These are phyloP conservation scores for Geotrichum macrosporum DNA, from an alignment of 1,139 yeast species.

Conservation along the genomic window DNA sequence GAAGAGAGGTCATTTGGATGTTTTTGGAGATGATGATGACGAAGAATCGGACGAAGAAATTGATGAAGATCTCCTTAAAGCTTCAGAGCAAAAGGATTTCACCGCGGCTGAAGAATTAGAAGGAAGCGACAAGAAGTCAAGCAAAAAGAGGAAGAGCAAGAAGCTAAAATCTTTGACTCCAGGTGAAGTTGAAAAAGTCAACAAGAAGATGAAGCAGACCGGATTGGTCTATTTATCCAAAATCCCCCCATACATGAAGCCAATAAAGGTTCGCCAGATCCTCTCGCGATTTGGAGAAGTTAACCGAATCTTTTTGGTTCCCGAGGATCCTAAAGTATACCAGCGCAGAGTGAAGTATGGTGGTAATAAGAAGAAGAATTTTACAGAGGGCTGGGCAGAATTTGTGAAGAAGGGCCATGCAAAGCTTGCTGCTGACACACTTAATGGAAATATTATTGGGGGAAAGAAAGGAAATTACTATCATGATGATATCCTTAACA, in stretches of 20 bases:
- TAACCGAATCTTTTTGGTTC: constrained; percentile 79
- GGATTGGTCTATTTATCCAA: constrained; percentile 90
- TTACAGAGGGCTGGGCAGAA: constrained; percentile 97
- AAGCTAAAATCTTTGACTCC: constrained; percentile 34
- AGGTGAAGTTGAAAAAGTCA: constrained; percentile 34
- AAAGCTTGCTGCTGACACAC: constrained; percentile 75
- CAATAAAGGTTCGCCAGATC: constrained; percentile 79
- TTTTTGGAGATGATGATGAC: constrained; percentile 16
- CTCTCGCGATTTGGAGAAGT: constrained; percentile 77
- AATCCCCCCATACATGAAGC: constrained; percentile 97
- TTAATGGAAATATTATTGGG: constrained; percentile 85
- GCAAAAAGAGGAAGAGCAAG: constrained; percentile 8
- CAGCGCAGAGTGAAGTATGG: constrained; percentile 74
- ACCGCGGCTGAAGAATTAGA: constrained; percentile 13
- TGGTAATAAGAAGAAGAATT: constrained; percentile 88
- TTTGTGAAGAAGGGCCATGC: constrained; percentile 80
- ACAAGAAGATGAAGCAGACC: constrained; percentile 54
- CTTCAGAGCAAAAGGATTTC: constrained; percentile 13
- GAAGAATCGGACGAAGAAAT: constrained; percentile 18
- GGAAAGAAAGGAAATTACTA: constrained; percentile 91
- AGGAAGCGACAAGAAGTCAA: background rate
- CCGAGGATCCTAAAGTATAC: constrained; percentile 68
- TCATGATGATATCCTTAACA: constrained; percentile 88
- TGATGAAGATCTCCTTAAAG: constrained; percentile 17
- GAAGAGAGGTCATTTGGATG: constrained; percentile 12